Percentiles rank a stretch among this genome's conserved stretches.
Evolutionary conservation across 1,139 yeast genomes (phyloP).

Genomic region (Geotrichum aggregatum): DNA sequence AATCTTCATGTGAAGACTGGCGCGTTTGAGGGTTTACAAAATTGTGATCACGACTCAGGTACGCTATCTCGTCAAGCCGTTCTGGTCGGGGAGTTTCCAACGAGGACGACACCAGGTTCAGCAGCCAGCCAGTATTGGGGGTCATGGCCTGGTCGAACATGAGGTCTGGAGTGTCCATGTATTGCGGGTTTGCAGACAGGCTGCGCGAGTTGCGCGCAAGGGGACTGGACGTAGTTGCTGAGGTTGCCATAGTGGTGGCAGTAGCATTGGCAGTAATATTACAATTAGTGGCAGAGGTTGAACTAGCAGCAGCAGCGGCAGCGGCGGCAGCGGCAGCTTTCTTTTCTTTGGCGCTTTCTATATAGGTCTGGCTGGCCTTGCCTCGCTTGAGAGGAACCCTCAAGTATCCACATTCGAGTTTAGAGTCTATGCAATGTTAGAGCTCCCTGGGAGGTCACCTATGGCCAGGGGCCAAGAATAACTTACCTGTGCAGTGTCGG

Average conservation of each 20-base stretch:
- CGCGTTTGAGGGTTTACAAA: constrained; percentile 1
- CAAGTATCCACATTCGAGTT: constrained; percentile 23
- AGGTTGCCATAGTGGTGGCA: too few species aligned
- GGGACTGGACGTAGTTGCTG: neutral
- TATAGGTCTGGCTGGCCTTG: constrained; percentile 36
- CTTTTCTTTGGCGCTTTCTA: constrained; percentile 25
- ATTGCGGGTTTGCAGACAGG: neutral
- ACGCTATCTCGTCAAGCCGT: neutral
- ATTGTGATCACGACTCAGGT: constrained; percentile 7
- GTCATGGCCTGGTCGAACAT: constrained; percentile 16
- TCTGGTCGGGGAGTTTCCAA: neutral
- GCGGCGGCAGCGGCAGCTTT: constrained; percentile 20
- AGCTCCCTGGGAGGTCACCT: neutral
- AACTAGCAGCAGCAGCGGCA: constrained; percentile 10
- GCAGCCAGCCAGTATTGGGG: constrained; percentile 19
- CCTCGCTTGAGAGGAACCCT: constrained; percentile 43
- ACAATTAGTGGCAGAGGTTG: neutral
- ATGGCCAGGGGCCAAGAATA: too few species aligned
- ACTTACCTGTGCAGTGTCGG: constrained; percentile 21
- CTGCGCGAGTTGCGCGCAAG: neutral
- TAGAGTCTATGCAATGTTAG: constrained; percentile 8
- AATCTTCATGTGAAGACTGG: neutral
- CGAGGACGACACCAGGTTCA: constrained; percentile 15
- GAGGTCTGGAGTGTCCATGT: constrained; percentile 7
- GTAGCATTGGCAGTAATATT: neutral